Evolutionary conservation across 805 yeast species (phyloP), one percentile per base, ranked within the genome.

Genomic region (Ogataea nitratoaversa): DNA sequence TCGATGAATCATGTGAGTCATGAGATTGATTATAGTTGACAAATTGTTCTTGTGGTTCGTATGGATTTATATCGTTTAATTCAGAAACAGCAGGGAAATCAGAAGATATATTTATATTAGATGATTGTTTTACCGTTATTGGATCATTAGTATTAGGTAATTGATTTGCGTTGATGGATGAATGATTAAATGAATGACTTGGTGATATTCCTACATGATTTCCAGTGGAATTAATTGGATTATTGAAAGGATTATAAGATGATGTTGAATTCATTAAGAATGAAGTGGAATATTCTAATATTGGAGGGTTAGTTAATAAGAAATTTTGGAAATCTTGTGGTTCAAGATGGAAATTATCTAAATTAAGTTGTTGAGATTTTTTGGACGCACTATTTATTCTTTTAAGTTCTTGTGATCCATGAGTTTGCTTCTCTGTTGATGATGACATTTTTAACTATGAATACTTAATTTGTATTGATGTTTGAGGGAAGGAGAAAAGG

Each of bases 321-420:
- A 64, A 61, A 34, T 55, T 62, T 37, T 64, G 68, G 29, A 63
- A 53, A 43, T 62, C 67, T 24, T 60, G 58, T 3, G 66, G 65
- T 20, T 61, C 65, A 17, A 61, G 40, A 46, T 61, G 63, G 30
- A 61, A 56, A 33, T 54, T 59, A 18, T 60, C 61, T 22, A 52
- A 41, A 1, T 46, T 42, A 14, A 40, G 20, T 17, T 32, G 32
- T 12, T 34, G 36, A 14, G 5, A 23, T 19, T 33, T 32, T 30
- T 17, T 24, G 2, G 34, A 31, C 6, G 13, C 4, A 18, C 30
- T 34, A 24, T 6, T 28, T 4, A 7, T n/a, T 8, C 36, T 22
- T 33, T 18, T 34, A 6, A 34, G 34, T 8, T 16, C 29, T 32
- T 24, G 40, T n/a, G 34, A 7, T 5, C 12, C 19, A 12, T 9